These are phyloP conservation scores for Zalerion maritima DNA, from an alignment of 495 filamentous ascomycete genomes.

Conservation along the genomic window DNA sequence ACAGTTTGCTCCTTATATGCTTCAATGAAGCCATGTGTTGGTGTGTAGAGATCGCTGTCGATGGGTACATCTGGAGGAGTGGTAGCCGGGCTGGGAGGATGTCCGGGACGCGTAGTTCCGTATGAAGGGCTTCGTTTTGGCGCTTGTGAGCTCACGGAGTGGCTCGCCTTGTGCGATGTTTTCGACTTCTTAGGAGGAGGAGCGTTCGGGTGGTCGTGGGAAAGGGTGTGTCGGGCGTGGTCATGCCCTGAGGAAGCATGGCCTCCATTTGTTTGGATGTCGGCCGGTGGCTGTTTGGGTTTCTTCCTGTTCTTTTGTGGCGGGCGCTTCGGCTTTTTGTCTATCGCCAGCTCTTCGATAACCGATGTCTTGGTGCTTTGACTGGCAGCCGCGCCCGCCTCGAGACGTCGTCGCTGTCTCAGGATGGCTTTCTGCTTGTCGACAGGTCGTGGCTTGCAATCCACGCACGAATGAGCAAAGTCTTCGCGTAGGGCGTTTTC, in stretches of 20 bases:
- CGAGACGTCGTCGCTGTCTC: slow-evolving; percentile 44
- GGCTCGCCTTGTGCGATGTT: slow-evolving; percentile 53
- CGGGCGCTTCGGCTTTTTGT: slow-evolving; percentile 53
- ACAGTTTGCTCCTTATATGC: slow-evolving; percentile 49
- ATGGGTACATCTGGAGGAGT: slow-evolving; percentile 41
- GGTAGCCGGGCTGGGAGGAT: slow-evolving; percentile 39
- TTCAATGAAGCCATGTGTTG: slow-evolving; percentile 55
- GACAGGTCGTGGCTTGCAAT: slow-evolving; percentile 63
- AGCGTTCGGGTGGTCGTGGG: slow-evolving; percentile 25
- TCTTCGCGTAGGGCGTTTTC: slow-evolving; percentile 55
- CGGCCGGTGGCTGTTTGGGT: slow-evolving; percentile 34
- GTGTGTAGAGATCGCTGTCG: slow-evolving; percentile 43
- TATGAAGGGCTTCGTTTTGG: slow-evolving; percentile 40
- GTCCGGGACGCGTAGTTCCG: slow-evolving; percentile 21
- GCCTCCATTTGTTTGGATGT: slow-evolving; percentile 36
- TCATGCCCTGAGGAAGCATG: slow-evolving; percentile 17
- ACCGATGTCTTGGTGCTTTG: slow-evolving; percentile 30
- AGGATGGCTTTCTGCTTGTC: slow-evolving; percentile 57
- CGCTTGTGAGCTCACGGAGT: slow-evolving; percentile 49
- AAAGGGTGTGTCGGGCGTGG: slow-evolving; percentile 15
- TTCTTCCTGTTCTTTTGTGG: slow-evolving; percentile 67
- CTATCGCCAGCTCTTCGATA: slow-evolving; percentile 40
- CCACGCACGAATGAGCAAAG: slow-evolving; percentile 66
- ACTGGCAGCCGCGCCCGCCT: slow-evolving; percentile 34
- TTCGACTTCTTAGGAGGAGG: slow-evolving; percentile 55